Evolutionary conservation across 306 rosid species (phyloP).

Genomic region (Rubus idaeus): DNA sequence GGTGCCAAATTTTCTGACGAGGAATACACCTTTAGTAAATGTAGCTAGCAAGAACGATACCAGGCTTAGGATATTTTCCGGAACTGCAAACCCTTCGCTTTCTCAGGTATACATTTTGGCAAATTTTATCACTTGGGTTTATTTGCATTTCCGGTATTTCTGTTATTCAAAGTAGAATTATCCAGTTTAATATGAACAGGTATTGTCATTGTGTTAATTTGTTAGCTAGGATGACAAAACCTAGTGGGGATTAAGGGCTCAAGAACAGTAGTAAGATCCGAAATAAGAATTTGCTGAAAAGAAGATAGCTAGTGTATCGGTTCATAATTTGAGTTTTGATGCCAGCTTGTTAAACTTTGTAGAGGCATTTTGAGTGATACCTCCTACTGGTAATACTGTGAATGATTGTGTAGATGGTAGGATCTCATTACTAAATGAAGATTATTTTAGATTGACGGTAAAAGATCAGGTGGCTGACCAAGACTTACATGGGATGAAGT

Average conservation of each 20-base stretch:
- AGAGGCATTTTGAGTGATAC: not conserved
- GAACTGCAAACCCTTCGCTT: constrained; percentile 77
- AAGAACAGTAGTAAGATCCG: not conserved
- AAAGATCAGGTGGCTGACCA: not conserved
- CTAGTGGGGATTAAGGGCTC: not conserved
- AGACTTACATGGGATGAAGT: not conserved
- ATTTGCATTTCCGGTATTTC: not conserved
- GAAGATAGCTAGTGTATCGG: not conserved
- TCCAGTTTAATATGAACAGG: no score
- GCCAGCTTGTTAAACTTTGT: not conserved
- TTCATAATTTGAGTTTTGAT: not conserved
- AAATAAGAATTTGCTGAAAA: not conserved
- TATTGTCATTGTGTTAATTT: not conserved
- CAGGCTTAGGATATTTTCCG: constrained; percentile 78
- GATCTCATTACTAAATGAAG: not conserved
- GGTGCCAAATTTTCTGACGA: constrained; percentile 43
- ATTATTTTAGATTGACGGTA: no score
- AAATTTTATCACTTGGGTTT: not conserved
- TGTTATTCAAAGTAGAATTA: not conserved
- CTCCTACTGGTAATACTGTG: not conserved
- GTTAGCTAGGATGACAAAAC: not conserved
- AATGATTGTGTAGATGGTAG: not conserved
- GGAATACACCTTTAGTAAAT: constrained; percentile 37
- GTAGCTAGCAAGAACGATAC: constrained; percentile 44
- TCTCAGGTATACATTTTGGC: constrained; percentile 45